A percentile compares a stretch with the other conserved stretches of the same genome.
Evolutionary conservation across 192 early-diverging fungal genomes (phyloP).

Genomic region (Podila horticola): DNA sequence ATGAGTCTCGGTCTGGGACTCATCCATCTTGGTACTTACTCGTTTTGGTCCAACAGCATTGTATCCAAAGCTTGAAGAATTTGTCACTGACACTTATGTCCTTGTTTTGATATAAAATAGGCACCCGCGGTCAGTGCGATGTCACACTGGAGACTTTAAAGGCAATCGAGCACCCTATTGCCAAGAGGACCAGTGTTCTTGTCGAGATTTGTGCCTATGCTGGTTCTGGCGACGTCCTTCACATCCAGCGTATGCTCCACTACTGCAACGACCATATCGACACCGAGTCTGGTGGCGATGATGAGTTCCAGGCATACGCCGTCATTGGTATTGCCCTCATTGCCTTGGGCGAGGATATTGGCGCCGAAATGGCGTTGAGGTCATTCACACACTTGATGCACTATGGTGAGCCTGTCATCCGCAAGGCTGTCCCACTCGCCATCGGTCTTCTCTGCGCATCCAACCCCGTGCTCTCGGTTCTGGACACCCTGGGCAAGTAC

Average conservation of each 20-base stretch:
- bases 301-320: slow-evolving; percentile 92
- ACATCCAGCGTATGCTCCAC: slow-evolving; percentile 96
- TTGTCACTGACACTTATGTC: not conserved
- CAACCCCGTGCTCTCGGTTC: slow-evolving; percentile 90
- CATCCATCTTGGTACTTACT: slow-evolving; percentile 77
- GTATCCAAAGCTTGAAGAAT: too few species aligned
- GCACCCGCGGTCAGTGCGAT: slow-evolving; percentile 90
- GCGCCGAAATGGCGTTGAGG: slow-evolving; percentile 94
- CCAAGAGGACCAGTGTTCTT: slow-evolving; percentile 87
- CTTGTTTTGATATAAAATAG: slow-evolving; percentile 29
- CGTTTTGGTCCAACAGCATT: not conserved
- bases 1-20: slow-evolving; percentile 95
- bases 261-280: slow-evolving; percentile 96
- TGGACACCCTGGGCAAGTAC: slow-evolving; percentile 97
- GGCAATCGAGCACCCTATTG: slow-evolving; percentile 93
- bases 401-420: slow-evolving; percentile 96
- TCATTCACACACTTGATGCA: slow-evolving; percentile 99
- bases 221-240: slow-evolving; percentile 95
- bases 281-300: slow-evolving; percentile 80
- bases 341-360: slow-evolving; percentile 97
- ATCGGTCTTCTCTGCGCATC: slow-evolving; percentile 95
- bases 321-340: slow-evolving; percentile 96
- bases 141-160: slow-evolving; percentile 94
- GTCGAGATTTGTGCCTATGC: slow-evolving; percentile 92
- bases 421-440: slow-evolving; percentile 93